Conservation (phyloP, 208 protist genomes). For the Endotrypanum monterogeii region DNA sequence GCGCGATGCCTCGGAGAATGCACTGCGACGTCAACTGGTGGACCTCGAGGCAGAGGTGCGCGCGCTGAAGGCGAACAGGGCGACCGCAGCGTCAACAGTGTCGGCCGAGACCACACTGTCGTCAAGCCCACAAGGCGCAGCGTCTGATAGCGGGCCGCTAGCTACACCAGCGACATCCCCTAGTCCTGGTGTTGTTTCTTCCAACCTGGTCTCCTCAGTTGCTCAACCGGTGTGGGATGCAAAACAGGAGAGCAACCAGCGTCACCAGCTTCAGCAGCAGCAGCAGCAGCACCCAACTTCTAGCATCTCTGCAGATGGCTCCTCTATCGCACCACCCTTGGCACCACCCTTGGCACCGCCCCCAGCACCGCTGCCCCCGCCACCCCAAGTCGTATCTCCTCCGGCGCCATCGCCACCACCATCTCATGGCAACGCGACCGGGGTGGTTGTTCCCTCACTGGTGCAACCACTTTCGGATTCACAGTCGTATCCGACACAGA, state of each 20-base stretch:
- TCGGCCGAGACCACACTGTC: neutral
- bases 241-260: constrained; percentile 31
- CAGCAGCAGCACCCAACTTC: constrained; percentile 1
- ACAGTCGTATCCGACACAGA: neutral
- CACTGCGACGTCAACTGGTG: constrained; percentile 62
- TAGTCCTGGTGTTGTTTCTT: neutral
- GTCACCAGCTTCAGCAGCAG: constrained; percentile 22
- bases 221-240: constrained; percentile 16
- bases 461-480: neutral
- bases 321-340: constrained; percentile 2
- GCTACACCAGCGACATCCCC: constrained; percentile 3
- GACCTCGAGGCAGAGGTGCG: constrained; percentile 66
- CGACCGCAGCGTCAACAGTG: constrained; percentile 1
- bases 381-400: neutral
- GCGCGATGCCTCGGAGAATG: constrained; percentile 61
- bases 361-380: neutral
- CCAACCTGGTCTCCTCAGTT: neutral
- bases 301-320: neutral
- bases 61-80: constrained; percentile 30
- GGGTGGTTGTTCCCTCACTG: neutral
- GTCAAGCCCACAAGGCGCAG: neutral
- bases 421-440: neutral
- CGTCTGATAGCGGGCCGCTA: neutral
- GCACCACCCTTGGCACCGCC: constrained; percentile 6
- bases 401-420: neutral